Base-by-base conservation (phyloP, 257 asterid genomes). In the Solanum bulbocastanum region DNA sequence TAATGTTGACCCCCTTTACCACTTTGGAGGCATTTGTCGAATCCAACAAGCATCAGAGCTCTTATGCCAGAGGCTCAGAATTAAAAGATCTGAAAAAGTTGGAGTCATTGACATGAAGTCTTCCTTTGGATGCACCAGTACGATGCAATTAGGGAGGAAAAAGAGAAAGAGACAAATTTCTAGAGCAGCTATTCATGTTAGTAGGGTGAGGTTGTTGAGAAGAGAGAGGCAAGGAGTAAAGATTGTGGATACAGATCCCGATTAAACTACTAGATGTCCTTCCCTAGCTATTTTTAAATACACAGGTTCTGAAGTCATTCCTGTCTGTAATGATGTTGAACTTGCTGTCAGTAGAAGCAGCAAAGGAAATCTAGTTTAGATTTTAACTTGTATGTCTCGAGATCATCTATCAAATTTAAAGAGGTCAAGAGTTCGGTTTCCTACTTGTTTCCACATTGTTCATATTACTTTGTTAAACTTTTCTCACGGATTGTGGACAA, bases 201-300 rank as follows among this genome's bases (percentile, higher is more conserved):
- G 92, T 89, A 90, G 99, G 88, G 98, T 94, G 62, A 89, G 93
- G 83, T 86, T 91, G 52, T 90, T 94, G 91, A 93, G 99, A 92
- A 93, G 93, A 90, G 32, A 83, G 87, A 74, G 91, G 89, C 86
- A 91, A 66, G 98, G 98, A 65, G 93, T 83, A 89, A 94, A 90
- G 89, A 89, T 95, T 89, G 69, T 88, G 10, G 93, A 93, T 46
- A 76, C 90, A 20, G 94, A 92, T n/a, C 44, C 44, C 30, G 85
- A 49, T 82, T 82, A 82, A 49, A 27, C 42, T 49, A 27, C 42
- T 81, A 30, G 18, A 81, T 46, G 40, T 6, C 68, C 30, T 81
- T 49, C 40, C 2, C 40, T 40, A 72, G 42, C 25, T 72, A n/a
- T 23, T 60, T 83, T 39, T 13, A 85, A 15, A 49, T 68, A 33